phyloP scores from a whole-genome alignment of 2,329 filamentous ascomycete species.

The Chalara sp. region DNA sequence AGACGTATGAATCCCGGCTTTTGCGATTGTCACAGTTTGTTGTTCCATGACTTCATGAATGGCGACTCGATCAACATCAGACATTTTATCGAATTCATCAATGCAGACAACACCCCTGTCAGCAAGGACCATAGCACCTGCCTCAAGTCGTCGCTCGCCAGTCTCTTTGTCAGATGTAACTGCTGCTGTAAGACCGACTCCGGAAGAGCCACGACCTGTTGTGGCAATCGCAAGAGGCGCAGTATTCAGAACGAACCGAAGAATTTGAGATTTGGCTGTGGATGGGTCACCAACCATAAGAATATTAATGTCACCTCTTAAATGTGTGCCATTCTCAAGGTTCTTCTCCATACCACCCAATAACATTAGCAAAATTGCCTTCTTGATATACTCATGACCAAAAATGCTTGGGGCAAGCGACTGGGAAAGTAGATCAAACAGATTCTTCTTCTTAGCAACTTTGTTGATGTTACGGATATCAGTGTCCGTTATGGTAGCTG shows the following conservation, averaged over 20 bases:
- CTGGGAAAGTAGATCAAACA: slow-evolving; percentile 88
- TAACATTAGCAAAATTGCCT: slow-evolving; percentile 91
- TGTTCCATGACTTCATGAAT: slow-evolving; percentile 99
- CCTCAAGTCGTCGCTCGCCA: slow-evolving; percentile 87
- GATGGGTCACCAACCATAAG: slow-evolving; percentile 98
- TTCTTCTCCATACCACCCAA: slow-evolving; percentile 98
- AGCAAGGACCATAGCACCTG: slow-evolving; percentile 96
- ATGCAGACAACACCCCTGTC: slow-evolving; percentile 98
- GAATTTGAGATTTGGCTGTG: slow-evolving; percentile 94
- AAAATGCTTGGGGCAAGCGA: slow-evolving; percentile 95
- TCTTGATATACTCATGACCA: slow-evolving; percentile 96
- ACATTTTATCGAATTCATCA: slow-evolving; percentile 99
- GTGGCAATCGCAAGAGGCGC: slow-evolving; percentile 95
- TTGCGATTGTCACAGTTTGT: slow-evolving; percentile 97
- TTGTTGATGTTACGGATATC: slow-evolving; percentile 99
- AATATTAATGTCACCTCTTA: slow-evolving; percentile 98
- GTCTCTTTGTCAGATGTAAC: slow-evolving; percentile 97
- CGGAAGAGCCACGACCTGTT: slow-evolving; percentile 91
- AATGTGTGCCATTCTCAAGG: slow-evolving; percentile 91
- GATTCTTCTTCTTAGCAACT: slow-evolving; percentile 85
- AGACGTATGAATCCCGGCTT: slow-evolving; percentile 96
- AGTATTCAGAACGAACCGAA: slow-evolving; percentile 95
- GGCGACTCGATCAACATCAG: slow-evolving; percentile 91
- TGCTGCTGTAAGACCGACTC: slow-evolving; percentile 93
- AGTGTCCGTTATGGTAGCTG: slow-evolving; percentile 87